phyloP scores from a whole-genome alignment of 192 early-diverging fungal genomes.

The Coemansia sp. region DNA sequence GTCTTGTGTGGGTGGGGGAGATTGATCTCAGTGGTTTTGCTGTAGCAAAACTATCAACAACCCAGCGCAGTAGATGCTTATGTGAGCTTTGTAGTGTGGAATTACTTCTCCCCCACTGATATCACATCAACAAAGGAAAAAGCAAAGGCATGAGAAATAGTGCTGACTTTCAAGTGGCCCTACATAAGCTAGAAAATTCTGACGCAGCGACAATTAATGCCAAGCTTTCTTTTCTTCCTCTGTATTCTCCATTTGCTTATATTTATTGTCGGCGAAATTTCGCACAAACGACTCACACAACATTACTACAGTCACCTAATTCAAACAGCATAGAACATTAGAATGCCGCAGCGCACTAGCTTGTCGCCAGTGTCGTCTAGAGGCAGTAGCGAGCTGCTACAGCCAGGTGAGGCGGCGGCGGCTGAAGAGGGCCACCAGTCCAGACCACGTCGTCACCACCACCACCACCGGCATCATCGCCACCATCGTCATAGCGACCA shows the following conservation, averaged over 20 bases:
- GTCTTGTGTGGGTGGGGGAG: neutral
- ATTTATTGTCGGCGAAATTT: neutral
- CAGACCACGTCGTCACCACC: constrained; percentile 8
- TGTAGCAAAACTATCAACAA: neutral
- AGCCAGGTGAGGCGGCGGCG: neutral
- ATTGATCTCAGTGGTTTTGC: neutral
- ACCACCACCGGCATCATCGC: constrained; percentile 17
- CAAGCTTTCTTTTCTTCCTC: neutral
- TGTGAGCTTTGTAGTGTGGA: neutral
- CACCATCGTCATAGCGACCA: constrained; percentile 11
- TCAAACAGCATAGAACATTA: neutral
- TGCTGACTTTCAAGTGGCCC: neutral
- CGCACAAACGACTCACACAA: neutral
- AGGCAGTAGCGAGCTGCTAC: neutral
- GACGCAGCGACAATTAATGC: neutral
- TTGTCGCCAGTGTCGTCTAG: constrained; percentile 2
- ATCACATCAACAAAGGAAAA: neutral
- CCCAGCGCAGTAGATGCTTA: neutral
- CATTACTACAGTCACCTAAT: neutral
- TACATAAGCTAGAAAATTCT: neutral
- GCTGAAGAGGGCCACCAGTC: neutral
- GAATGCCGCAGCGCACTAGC: constrained; percentile 9
- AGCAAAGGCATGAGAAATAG: neutral
- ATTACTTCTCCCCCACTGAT: neutral
- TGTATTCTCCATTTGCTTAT: neutral